These are phyloP conservation scores for Amniculicola lignicola DNA, from an alignment of 495 filamentous ascomycete genomes.

Conservation along the genomic window DNA sequence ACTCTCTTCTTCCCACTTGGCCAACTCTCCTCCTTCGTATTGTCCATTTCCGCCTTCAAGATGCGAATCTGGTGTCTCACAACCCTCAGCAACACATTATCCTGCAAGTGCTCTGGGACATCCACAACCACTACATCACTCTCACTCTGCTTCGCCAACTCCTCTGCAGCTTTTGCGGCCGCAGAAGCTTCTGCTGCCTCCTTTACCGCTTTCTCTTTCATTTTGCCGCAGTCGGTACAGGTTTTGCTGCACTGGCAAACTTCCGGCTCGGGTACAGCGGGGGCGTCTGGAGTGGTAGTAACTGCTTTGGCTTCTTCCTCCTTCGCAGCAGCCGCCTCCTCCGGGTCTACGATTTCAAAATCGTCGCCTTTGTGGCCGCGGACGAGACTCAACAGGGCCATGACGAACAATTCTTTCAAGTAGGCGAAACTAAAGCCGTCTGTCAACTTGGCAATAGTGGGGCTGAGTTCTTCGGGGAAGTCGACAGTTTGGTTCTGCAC, in stretches of 20 bases:
- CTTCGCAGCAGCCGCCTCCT: neutral
- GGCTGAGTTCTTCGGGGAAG: slow-evolving; percentile 29
- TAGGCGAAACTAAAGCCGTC: slow-evolving; percentile 36
- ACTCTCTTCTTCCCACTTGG: slow-evolving; percentile 13
- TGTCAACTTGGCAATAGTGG: slow-evolving; percentile 21
- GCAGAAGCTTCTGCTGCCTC: neutral
- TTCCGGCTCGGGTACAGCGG: slow-evolving; percentile 1
- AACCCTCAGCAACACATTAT: slow-evolving; percentile 32
- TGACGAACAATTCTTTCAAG: slow-evolving; percentile 35
- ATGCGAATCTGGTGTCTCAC: slow-evolving; percentile 32
- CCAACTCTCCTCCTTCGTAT: slow-evolving; percentile 31
- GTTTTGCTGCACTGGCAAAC: slow-evolving; percentile 8
- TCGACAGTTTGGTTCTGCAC: slow-evolving; percentile 25
- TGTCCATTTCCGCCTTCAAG: slow-evolving; percentile 38
- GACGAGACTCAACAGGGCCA: slow-evolving; percentile 29
- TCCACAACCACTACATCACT: slow-evolving; percentile 24
- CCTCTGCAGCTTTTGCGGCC: slow-evolving; percentile 11
- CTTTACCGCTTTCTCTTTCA: neutral
- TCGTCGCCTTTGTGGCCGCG: slow-evolving; percentile 26
- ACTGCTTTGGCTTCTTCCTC: neutral
- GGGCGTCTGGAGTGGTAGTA: neutral
- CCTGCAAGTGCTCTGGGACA: slow-evolving; percentile 32
- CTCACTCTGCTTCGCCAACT: too few relatives aligned
- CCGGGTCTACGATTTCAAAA: slow-evolving; percentile 15
- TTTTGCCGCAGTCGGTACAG: slow-evolving; percentile 17